Base-by-base conservation (phyloP, 441 rosid species). In the Populus hybrid region DNA sequence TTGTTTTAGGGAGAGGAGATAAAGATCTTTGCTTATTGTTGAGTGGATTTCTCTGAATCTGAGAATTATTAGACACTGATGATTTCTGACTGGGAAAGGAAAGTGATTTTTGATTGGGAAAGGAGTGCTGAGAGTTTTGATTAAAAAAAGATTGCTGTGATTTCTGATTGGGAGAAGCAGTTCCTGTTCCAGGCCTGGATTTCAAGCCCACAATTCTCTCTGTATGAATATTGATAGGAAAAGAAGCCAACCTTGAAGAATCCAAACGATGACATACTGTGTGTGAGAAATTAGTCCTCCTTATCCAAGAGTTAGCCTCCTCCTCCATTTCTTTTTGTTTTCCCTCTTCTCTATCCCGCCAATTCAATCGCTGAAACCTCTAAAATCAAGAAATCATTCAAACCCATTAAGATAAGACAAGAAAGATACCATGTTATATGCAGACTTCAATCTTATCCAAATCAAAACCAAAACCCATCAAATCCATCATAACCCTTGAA, bases 211-310 rank as follows among this genome's bases (percentile, higher is more conserved):
- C 34, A 75, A 26, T 77, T 68, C 83, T 81, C 21, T 88, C 88
- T 34, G 84, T 75, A 71, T 76, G 88, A 36, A 87, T 75, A 28
- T 63, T 59, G 21, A 94, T 71, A 42, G 92, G 83, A 46, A 86
- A 76, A 69, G 89, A 82, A 57, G 79, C 81, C 83, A 90, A 80
- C 80, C 79, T 86, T 32, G 97, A 88, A 12, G 92, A 78, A 77
- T 91, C 93, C 53, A 92, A 71, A 76, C 98, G 90, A 74, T 94
- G 90, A 75, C 88, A 94, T 80, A 94, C 87, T 3, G 98, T 96
- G 26, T 91, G 98, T 35, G 99, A 96, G 81, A 86, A 96, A 35
- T 91, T 96, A 1, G 99, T 75, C 85, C 99, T 88, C 88, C 99
- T 87, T 71, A 96, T 83, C 99, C 99, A 96, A 64, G 99, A 96